Base-by-base conservation (phyloP, 176 grass and related monocot species). In the Sorghum bicolor region DNA sequence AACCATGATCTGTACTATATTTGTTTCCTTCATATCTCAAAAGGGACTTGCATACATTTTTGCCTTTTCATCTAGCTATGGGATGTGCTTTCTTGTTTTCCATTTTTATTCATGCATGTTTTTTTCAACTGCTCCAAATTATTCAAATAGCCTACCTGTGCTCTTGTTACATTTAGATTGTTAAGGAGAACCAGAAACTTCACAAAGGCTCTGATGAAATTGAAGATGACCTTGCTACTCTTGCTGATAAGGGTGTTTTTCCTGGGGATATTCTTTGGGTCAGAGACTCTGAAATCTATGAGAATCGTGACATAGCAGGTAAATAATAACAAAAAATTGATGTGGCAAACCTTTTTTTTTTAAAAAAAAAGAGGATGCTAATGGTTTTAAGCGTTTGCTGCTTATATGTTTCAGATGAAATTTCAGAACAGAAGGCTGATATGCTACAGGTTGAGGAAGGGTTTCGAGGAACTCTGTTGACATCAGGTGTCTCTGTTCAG, bases 111-210 rank as follows among this genome's bases (percentile, higher is more conserved):
- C 41, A 25, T 84, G 60, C 19, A 7, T 70, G 5, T 6, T 85
- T 71, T 25, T 38, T 69, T 40, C 26, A 62, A 78, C 62, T 47
- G 10, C 24, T 47, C 57, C 28, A 55, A 75, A 88, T 70, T 84
- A 70, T 77, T 91, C 44, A 57, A 41, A 52, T 44, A 39, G 20
- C 34, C 60, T 71, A 80, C 19, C 11, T 75, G n/a, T 41, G 26
- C 62, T 82, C 28, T 81, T 84, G 30, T 62, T 77, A 79, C 70
- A 65, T 90, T 58, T 73, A 99, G 96, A 92, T 99, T 33, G 96
- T 99, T 72, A 99, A 96, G 89, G 96, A 99, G 84, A 99, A 99
- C 77, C 96, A 99, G 78, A 96, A 96, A 84, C 87, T 99, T 87
- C 91, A 96, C 84, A 99, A 99, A 90, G 93, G 93, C 10, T 86